Percentiles rank a stretch among this genome's conserved stretches.
Evolutionary conservation across 2,329 filamentous ascomycete genomes (phyloP).

Genomic region (Cryphonectria carpinicola): DNA sequence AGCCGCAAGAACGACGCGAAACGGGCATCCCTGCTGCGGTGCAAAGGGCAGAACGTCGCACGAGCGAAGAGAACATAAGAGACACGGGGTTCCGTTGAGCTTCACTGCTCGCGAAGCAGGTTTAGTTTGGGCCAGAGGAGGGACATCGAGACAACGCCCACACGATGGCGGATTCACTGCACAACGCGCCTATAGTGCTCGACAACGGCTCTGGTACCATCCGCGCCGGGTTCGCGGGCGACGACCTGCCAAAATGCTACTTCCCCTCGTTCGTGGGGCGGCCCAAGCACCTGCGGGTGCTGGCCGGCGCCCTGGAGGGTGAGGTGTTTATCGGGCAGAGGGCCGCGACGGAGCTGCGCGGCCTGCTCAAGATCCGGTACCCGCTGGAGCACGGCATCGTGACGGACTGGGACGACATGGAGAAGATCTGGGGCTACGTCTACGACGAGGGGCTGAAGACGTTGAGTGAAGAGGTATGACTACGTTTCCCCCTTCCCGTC

Average conservation of each 20-base stretch:
- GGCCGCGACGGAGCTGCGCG: conserved; percentile 84
- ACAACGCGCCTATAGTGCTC: conserved; percentile 97
- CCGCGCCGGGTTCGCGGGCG: conserved; percentile 92
- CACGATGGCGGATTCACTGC: conserved; percentile 67
- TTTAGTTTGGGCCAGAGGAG: neutral
- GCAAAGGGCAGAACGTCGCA: neutral
- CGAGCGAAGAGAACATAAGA: neutral
- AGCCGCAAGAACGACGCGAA: neutral
- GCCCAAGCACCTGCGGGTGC: conserved; percentile 91
- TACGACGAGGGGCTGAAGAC: conserved; percentile 97
- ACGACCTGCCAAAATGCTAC: conserved; percentile 93
- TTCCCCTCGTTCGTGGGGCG: conserved; percentile 97
- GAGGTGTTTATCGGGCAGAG: conserved; percentile 96
- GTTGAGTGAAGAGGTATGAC: conserved; percentile 85
- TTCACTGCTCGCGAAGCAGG: neutral
- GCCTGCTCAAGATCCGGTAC: conserved; percentile 92
- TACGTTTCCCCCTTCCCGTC: neutral
- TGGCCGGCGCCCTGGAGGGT: conserved; percentile 94
- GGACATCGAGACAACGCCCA: neutral
- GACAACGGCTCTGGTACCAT: conserved; percentile 99
- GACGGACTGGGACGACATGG: conserved; percentile 99
- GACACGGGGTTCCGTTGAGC: neutral
- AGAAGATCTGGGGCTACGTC: conserved; percentile 98
- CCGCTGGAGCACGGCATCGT: conserved; percentile 97
- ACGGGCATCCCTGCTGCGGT: neutral